Conservation (phyloP, 805 yeast species). For the Monosporozyma unispora region DNA sequence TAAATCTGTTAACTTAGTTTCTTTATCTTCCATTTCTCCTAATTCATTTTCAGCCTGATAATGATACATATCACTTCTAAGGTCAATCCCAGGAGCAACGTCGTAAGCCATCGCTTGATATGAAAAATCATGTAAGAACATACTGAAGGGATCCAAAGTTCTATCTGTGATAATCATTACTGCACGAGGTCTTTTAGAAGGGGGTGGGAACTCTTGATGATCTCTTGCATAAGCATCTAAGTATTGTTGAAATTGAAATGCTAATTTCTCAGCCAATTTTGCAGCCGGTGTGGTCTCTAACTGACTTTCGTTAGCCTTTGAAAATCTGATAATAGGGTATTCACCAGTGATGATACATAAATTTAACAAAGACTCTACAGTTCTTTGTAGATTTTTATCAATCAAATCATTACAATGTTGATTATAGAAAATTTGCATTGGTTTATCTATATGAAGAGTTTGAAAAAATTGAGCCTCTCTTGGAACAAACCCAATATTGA, state of each 20-base stretch:
- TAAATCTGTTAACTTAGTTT: constrained; percentile 44
- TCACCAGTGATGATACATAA: constrained; percentile 76
- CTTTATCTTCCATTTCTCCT: constrained; percentile 36
- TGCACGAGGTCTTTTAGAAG: constrained; percentile 53
- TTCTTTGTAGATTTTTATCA: constrained; percentile 44
- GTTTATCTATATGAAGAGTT: constrained; percentile 50
- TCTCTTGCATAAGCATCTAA: constrained; percentile 68
- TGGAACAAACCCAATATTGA: constrained; percentile 49
- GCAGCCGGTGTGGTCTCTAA: constrained; percentile 46
- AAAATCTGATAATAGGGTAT: constrained; percentile 76
- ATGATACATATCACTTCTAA: constrained; percentile 38
- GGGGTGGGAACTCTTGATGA: constrained; percentile 55
- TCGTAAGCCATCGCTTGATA: constrained; percentile 93
- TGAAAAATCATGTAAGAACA: constrained; percentile 79
- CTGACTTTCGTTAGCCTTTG: constrained; percentile 40
- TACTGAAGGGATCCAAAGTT: constrained; percentile 72
- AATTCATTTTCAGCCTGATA: constrained; percentile 50
- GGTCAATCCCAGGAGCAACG: constrained; percentile 38
- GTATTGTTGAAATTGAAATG: constrained; percentile 57
- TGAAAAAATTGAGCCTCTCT: constrained; percentile 58
- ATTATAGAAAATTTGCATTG: constrained; percentile 69
- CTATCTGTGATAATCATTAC: constrained; percentile 74
- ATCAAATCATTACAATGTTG: constrained; percentile 53
- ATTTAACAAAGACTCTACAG: constrained; percentile 60
- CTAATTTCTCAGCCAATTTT: constrained; percentile 58